Base-by-base conservation (phyloP, 495 filamentous ascomycete species). In the Cercophora sp. region DNA sequence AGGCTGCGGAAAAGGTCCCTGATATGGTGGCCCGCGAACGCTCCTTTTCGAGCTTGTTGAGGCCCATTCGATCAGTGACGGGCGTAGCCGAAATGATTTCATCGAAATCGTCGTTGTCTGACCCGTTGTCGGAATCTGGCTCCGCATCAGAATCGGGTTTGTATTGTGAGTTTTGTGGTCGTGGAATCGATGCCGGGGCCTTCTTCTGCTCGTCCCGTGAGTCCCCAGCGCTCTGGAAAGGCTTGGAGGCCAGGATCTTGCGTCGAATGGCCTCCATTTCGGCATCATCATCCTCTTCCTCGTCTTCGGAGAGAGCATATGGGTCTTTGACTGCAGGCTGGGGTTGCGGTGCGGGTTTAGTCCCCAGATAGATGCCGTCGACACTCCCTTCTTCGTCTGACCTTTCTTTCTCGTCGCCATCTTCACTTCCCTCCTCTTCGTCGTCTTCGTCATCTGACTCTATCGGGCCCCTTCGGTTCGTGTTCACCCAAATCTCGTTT, bases 261-360 rank as follows among this genome's bases (percentile, higher is more conserved):
- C 83, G 82, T 32, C 93, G 77, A 23, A 98, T 83, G 57, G 93
- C 90, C 34, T 89, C 91, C 88, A 96, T 96, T 62, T 94, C 87
- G 50, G 85, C 88, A 49, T 86, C 86, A 40, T 89, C 88, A 59
- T 94, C 87, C 11, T 87, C 85, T 9, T 88, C 56, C 8, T 57
- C 84, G 16, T 86, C 85, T 4, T 86, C 85, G 29, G 87, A 87
- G 32, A 92, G 80, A 19, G 81, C 85, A 51, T 83, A 88, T 1
- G 82, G 84, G 58, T 92, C 83, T 59, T 70, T 79, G 70, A 73
- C 24, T 65, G 68, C 39, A 34, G 61, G 41, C 48, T 71, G 48
- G 15, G 36, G 36, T 59, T 68, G 61, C 3, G 60, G 64, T 51
- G 67, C 61, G 2, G 78, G 77, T 44, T 79, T 75, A 52, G 68